Base-by-base conservation (phyloP, 805 yeast species). In the Kuraishia capsulata region DNA sequence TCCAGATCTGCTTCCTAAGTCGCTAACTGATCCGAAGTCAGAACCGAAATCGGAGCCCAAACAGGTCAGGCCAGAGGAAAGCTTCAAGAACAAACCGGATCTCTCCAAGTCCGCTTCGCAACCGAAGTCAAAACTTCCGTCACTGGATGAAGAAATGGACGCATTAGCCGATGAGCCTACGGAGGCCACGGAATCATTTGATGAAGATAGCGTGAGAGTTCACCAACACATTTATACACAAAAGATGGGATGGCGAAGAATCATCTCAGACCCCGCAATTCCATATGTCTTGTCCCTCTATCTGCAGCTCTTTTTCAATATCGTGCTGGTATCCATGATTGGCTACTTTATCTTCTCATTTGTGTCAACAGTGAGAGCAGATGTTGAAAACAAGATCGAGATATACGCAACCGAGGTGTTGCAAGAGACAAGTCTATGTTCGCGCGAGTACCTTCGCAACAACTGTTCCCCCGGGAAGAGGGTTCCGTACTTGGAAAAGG, bases 401-500 rank as follows among this genome's bases (percentile, higher is more conserved):
- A 68, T 73, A 23, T 75, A 80, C 46, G 70, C 81, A 0, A 56
- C 71, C 4, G 80, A 78, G 26, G 73, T 78, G 0, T 53, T 76
- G 11, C 75, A 73, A 39, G 83, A 80, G 47, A 83, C 85, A 36
- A 70, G 79, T 11, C 43, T 63, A 23, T 90, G 98, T 57, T 64
- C 81, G 5, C 64, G 78, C 28, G 80, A 84, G 40, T 90, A 81
- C 51, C 56, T 70, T 11, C 57, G 78, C 21, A 89, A 90, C 57
- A 73, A 79, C 46, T 90, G 98, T 54, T 67, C 73, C 2, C 73
- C 75, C 3, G 77, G 66, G 3, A 47, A 50, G 34, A 63, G 90
- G 11, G 89, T 78, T 0, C 96, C 95, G 0, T 88, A 86, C 0
- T 56, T 87, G 14, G 92, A 81, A 48, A 57, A 60, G 2, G 62